Base-by-base conservation (phyloP, 768 basidiomycete species). In the Glaciozyma martinii region DNA sequence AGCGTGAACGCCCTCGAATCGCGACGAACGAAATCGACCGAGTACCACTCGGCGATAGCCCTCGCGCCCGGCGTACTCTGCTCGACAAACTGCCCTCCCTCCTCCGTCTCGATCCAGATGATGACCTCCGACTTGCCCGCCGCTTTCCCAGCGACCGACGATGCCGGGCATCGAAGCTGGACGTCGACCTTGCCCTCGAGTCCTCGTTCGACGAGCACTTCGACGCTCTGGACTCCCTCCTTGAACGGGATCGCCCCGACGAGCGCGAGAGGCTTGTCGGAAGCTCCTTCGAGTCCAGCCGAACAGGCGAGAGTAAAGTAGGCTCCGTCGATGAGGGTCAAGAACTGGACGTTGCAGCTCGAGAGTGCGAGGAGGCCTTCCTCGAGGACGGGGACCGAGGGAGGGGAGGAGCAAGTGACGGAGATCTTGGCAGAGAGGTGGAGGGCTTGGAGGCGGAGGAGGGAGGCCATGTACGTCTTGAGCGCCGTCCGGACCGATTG, bases 361-460 rank as follows among this genome's bases (percentile, higher is more conserved):
- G 47, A 56, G 50, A 73, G 63, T 46, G 66, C 65, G 60, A 71
- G 61, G 32, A 73, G 60, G 29, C 66, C 72, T 46, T 73, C 72
- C 46, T 73, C 70, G 61, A 73, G 69, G 55, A 71, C 69, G 1
- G 64, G 55, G 19, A 64, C 59, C 42, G 67, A 66, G 10, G 70
- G 72, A 23, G 72, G 70, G 18, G 72, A 68, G 0, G 72, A 67
- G 52, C 72, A 73, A n/a, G 72, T 70, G 56, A 66, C 67, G 63
- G 61, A 65, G 63, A 69, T 67, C 16, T 49, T 37, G 5, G 62
- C 32, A 16, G 61, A 60, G 56, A 73, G 67, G 55, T 66, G 50
- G 18, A 43, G 29, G 16, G 63, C 32, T 25, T 73, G 72, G 4
- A 67, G 60, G 4, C 61, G 60, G 15, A 73, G 67, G 40, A 71